Evolutionary conservation across 495 filamentous ascomycete species (phyloP).

Genomic region (Polyplosphaeria fusca): DNA sequence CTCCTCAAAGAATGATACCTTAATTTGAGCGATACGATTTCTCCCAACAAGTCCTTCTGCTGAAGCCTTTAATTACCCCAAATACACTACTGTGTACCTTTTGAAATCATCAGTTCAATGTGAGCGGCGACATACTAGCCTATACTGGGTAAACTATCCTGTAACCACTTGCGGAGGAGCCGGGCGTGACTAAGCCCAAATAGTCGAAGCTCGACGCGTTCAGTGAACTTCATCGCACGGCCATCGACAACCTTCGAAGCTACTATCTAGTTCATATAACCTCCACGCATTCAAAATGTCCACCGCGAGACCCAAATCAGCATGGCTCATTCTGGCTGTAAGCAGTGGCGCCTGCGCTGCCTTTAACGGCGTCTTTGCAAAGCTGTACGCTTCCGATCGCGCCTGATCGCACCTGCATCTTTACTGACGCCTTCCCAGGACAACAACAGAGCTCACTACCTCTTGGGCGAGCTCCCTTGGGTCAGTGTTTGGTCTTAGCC

Average conservation of each 20-base stretch:
- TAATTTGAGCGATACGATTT: no score
- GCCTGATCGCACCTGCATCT: neutral
- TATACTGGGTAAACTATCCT: no score
- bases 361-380: conserved; percentile 94
- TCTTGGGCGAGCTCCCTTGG: conserved; percentile 64
- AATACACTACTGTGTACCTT: no score
- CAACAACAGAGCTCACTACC: conserved; percentile 79
- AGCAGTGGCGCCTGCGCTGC: conserved; percentile 87
- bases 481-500: conserved; percentile 54
- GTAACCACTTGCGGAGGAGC: no score
- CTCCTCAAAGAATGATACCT: no score
- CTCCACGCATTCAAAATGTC: conserved; percentile 13
- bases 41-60: no score
- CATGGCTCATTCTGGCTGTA: conserved; percentile 78
- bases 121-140: no score
- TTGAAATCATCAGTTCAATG: no score
- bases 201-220: neutral
- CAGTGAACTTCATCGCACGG: neutral
- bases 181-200: neutral
- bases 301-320: conserved; percentile 5
- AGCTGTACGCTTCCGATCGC: conserved; percentile 60
- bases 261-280: no score
- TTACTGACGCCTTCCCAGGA: conserved; percentile 49
- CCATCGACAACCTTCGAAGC: neutral
- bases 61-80: no score